Evolutionary conservation across 1,284 basidiomycete genomes (phyloP).

Genomic region (Ustilago esculenta): DNA sequence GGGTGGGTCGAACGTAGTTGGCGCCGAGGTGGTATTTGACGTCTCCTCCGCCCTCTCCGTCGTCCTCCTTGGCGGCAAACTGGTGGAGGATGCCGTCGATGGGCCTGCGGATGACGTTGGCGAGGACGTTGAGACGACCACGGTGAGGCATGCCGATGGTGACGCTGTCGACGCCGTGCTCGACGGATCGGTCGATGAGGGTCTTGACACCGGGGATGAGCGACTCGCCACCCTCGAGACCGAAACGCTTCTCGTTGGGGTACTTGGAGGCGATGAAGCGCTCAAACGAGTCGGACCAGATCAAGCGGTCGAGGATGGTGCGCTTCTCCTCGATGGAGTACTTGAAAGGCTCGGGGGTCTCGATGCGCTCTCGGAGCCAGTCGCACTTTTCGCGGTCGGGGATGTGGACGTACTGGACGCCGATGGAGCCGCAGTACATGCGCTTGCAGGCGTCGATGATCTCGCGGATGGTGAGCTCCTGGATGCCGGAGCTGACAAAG

Average conservation of each 20-base stretch:
- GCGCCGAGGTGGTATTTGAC: constrained; percentile 99
- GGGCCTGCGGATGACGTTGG: constrained; percentile 98
- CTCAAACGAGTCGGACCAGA: constrained; percentile 99
- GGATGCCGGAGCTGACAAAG: constrained; percentile 82
- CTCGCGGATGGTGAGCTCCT: constrained; percentile 87
- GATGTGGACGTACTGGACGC: constrained; percentile 97
- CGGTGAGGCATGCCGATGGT: constrained; percentile 99
- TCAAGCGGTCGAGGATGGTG: constrained; percentile 97
- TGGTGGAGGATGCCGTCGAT: constrained; percentile 98
- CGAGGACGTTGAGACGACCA: constrained; percentile 95
- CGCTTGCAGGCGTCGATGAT: constrained; percentile 91
- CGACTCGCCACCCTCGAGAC: constrained; percentile 96
- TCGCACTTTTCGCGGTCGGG: constrained; percentile 98
- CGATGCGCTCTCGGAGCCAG: constrained; percentile 97
- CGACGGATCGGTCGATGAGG: constrained; percentile 96
- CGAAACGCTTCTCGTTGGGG: constrained; percentile 99
- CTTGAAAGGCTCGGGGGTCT: constrained; percentile 97
- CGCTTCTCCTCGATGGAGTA: constrained; percentile 98
- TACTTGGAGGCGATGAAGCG: constrained; percentile 98
- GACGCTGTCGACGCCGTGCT: constrained; percentile 92
- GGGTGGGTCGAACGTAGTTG: constrained; percentile 97
- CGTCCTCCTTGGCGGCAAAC: constrained; percentile 75
- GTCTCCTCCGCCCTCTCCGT: constrained; percentile 80
- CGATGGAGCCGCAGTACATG: constrained; percentile 95
- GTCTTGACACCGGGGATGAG: constrained; percentile 99